Conservation (phyloP, 164 flowering plant genomes). For the Macadamia integrifolia region DNA sequence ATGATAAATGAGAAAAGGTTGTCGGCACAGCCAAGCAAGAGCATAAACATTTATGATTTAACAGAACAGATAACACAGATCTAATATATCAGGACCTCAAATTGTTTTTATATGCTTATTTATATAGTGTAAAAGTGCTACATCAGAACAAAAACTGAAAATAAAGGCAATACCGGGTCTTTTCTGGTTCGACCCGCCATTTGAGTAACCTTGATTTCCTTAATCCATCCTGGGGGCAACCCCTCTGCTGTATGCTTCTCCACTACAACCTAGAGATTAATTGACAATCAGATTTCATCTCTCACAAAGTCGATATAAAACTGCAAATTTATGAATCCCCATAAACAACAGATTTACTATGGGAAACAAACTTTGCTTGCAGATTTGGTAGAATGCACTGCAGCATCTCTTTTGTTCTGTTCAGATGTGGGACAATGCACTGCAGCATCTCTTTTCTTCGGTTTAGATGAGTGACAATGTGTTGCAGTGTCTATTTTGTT, state of each 20-base stretch:
- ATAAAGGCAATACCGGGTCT: slow-evolving; percentile 38
- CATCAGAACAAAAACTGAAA: not conserved
- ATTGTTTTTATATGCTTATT: not conserved
- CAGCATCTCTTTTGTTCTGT: too few species aligned
- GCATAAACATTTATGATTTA: too few species aligned
- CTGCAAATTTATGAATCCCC: not conserved
- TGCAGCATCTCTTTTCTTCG: too few species aligned
- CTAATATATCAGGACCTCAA: too few species aligned
- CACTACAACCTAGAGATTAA: slow-evolving; percentile 32
- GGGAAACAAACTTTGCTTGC: slow-evolving; percentile 4
- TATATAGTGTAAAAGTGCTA: not conserved
- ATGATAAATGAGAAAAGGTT: too few species aligned
- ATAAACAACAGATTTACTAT: not conserved
- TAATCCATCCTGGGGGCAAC: slow-evolving; percentile 60
- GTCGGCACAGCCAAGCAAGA: too few species aligned
- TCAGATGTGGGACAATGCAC: too few species aligned
- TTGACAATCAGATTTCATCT: slow-evolving; percentile 11
- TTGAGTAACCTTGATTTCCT: slow-evolving; percentile 32
- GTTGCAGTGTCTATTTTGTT: not conserved
- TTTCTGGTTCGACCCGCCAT: slow-evolving; percentile 23
- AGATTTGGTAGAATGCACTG: not conserved
- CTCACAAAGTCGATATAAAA: not conserved
- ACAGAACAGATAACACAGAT: too few species aligned
- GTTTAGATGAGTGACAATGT: too few species aligned
- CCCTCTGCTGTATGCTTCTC: slow-evolving; percentile 33